Evolutionary conservation across 1,284 basidiomycete species (phyloP), one percentile per base, ranked within the genome.

Genomic region (Ceratobasidium papillatum): DNA sequence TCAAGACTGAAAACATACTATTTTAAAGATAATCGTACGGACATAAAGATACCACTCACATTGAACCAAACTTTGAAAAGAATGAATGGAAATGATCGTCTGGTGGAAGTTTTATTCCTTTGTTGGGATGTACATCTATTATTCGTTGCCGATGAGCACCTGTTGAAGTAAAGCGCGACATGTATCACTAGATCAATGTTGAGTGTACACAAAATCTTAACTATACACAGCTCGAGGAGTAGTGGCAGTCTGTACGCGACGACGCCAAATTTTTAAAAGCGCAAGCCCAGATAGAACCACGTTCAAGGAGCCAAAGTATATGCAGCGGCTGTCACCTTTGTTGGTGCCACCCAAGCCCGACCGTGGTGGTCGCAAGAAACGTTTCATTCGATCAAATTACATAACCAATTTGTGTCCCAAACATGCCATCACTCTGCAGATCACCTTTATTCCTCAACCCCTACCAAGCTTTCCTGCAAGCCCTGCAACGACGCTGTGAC

Each of bases 21-120:
- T 22, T 45, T n/a, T 30, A 7, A 38, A 11, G 30, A 34, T 19
- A 38, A 3, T 65, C 11, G 63, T 14, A 17, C 19, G 54, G 3
- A 22, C 27, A 38, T 25, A n/a, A 11, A 34, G 9, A n/a, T 36
- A n/a, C 7, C 27, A 34, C 43, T 47, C 36, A 71, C 68, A 71
- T 71, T 25, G 27, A n/a, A 17, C 68, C 68, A 36, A 71, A 71
- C 25, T 56, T 58, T 8, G 68, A 71, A 49, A 71, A 61, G 54
- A 71, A 71, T 1, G 54, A 27, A 14, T 71, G 41, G 36, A 71
- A 61, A 11, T 71, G 54, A 14, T 56, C 54, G 12, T 30, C 43
- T 8, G 65, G 49, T 52, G 65, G 65, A 22, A 56, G 65, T 34
- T 49, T 68, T 27, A 9, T 25, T 12, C 49, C 65, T 27, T 56